These are phyloP conservation scores for Ganoderma sp. DNA, from an alignment of 1,284 basidiomycete species.

Conservation along the genomic window DNA sequence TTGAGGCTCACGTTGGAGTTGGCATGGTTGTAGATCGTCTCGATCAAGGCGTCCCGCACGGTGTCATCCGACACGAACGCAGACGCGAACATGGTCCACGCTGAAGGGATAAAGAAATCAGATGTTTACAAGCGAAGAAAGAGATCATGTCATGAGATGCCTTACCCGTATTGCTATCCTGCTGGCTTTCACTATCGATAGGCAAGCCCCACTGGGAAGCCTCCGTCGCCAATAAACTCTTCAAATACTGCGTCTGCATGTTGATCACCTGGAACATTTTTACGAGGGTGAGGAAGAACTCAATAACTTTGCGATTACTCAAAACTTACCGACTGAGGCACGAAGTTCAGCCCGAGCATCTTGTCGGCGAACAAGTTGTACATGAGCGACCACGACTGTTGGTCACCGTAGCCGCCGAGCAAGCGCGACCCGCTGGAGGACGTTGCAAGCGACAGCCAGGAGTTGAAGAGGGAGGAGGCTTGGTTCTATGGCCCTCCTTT, in stretches of 20 bases:
- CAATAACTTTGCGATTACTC: not conserved
- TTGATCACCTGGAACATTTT: constrained; percentile 11
- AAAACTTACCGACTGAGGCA: constrained; percentile 33
- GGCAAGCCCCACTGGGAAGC: constrained; percentile 28
- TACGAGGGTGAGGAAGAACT: no score
- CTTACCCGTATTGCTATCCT: constrained; percentile 24
- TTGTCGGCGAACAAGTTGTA: constrained; percentile 74
- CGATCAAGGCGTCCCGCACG: constrained; percentile 33
- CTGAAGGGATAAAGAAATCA: constrained; percentile 15
- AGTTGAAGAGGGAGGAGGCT: constrained; percentile 32
- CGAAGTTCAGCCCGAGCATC: constrained; percentile 46
- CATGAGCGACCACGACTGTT: constrained; percentile 59
- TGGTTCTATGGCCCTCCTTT: constrained; percentile 20
- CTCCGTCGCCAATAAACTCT: constrained; percentile 10
- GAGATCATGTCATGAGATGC: constrained; percentile 16
- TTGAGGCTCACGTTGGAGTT: constrained; percentile 32
- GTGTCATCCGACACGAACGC: constrained; percentile 31
- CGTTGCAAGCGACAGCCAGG: constrained; percentile 40
- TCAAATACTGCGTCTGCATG: constrained; percentile 23
- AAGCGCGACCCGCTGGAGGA: constrained; percentile 46
- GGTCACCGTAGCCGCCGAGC: constrained; percentile 48
- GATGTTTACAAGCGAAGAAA: no score
- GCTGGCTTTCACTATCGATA: constrained; percentile 24
- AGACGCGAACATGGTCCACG: constrained; percentile 38
- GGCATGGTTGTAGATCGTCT: constrained; percentile 33